Conservation (phyloP, 768 basidiomycete genomes). For the Boletus patriciae region DNA sequence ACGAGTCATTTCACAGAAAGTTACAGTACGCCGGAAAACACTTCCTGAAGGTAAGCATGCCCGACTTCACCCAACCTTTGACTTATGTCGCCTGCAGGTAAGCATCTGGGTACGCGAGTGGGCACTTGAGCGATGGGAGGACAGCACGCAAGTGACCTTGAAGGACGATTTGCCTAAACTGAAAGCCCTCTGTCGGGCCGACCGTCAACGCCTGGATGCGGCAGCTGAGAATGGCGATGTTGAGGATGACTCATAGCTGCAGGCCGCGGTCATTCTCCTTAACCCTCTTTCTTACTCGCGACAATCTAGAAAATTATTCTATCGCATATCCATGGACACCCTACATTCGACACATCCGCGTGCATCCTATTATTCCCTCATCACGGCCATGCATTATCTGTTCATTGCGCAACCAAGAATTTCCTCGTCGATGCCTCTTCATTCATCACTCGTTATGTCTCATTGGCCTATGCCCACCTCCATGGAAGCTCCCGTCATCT, state of each 20-base stretch:
- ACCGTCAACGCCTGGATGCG: conserved; percentile 17
- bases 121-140: conserved; percentile 76
- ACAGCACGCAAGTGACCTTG: conserved; percentile 59
- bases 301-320: conserved; percentile 24
- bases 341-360: conserved; percentile 20
- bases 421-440: conserved; percentile 21
- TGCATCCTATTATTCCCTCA: conserved; percentile 24
- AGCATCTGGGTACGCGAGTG: conserved; percentile 69
- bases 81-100: neutral
- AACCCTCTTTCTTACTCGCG: neutral
- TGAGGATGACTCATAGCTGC: conserved; percentile 20
- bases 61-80: too few relatives aligned
- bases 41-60: too few relatives aligned
- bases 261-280: neutral
- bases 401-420: conserved; percentile 31
- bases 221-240: conserved; percentile 6
- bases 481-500: conserved; percentile 7
- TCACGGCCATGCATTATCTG: conserved; percentile 20
- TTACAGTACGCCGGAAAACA: too few relatives aligned
- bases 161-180: conserved; percentile 48
- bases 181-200: conserved; percentile 22
- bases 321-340: conserved; percentile 30
- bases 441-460: conserved; percentile 24
- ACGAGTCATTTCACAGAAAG: too few relatives aligned
- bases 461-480: conserved; percentile 14